A percentile compares a stretch with the other conserved stretches of the same genome.
Conservation (phyloP, 257 asterid genomes). For the Echites panduratus region DNA sequence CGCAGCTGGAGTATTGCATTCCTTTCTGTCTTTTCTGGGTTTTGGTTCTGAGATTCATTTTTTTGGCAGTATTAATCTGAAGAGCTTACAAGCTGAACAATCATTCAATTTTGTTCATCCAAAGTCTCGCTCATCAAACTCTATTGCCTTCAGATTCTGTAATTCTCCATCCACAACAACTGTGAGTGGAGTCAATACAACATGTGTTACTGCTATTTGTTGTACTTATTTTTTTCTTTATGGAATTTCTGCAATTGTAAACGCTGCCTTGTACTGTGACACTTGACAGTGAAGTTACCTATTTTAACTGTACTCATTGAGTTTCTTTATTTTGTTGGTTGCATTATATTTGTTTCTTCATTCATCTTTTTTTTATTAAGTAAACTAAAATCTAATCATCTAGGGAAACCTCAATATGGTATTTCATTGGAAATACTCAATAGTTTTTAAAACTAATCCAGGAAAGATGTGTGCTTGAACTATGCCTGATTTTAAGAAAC, state of each 20-base stretch:
- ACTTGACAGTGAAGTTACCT: no score
- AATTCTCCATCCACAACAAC: conserved; percentile 32
- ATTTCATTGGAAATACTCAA: no score
- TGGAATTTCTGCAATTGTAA: neutral
- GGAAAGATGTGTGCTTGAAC: neutral
- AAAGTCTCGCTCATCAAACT: conserved; percentile 76
- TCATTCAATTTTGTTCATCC: conserved; percentile 55
- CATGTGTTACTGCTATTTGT: no score
- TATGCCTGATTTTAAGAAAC: neutral
- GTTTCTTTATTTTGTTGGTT: neutral
- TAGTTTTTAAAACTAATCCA: no score
- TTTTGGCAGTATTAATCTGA: conserved; percentile 87
- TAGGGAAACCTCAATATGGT: no score
- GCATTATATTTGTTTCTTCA: neutral
- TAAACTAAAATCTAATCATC: neutral
- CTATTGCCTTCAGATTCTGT: conserved; percentile 69
- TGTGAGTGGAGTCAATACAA: conserved; percentile 39
- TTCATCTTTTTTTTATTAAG: neutral
- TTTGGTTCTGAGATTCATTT: conserved; percentile 43
- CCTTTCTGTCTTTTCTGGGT: conserved; percentile 15
- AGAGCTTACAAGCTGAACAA: conserved; percentile 88
- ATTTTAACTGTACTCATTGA: neutral
- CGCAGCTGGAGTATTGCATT: conserved; percentile 17
- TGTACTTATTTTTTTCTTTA: neutral
- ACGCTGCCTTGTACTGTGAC: neutral